phyloP scores from a whole-genome alignment of 495 filamentous ascomycete genomes.

The Neurospora sp. region DNA sequence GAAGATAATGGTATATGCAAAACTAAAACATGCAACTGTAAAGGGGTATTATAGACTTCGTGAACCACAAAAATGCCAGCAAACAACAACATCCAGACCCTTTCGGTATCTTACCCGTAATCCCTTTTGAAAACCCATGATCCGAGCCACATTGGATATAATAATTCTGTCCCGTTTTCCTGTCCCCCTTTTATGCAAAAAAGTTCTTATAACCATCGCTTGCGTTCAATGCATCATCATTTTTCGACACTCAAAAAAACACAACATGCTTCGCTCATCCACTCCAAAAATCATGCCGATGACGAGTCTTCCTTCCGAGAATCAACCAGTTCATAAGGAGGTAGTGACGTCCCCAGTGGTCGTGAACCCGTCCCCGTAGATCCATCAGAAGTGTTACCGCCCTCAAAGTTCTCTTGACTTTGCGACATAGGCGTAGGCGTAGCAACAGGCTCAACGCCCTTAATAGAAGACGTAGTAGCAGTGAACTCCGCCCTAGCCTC shows the following conservation, averaged over 20 bases:
- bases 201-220: not conserved
- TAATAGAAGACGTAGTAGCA: not conserved
- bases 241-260: not conserved
- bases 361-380: not conserved
- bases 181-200: not conserved
- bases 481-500: conserved; percentile 29
- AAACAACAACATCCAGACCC: not conserved
- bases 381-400: not conserved
- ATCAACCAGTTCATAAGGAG: not conserved
- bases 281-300: not conserved
- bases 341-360: not conserved
- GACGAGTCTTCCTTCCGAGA: not conserved
- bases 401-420: not conserved
- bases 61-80: not conserved
- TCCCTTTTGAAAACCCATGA: not conserved
- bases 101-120: not conserved
- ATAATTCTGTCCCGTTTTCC: not conserved
- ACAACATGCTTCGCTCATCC: not conserved
- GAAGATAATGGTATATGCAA: not conserved
- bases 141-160: not conserved
- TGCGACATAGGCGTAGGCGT: not conserved
- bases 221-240: not conserved
- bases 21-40: not conserved
- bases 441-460: not conserved
- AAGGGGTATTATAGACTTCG: not conserved